These are phyloP conservation scores for Psilocybe cyanescens DNA, from an alignment of 768 basidiomycete species.

Conservation along the genomic window DNA sequence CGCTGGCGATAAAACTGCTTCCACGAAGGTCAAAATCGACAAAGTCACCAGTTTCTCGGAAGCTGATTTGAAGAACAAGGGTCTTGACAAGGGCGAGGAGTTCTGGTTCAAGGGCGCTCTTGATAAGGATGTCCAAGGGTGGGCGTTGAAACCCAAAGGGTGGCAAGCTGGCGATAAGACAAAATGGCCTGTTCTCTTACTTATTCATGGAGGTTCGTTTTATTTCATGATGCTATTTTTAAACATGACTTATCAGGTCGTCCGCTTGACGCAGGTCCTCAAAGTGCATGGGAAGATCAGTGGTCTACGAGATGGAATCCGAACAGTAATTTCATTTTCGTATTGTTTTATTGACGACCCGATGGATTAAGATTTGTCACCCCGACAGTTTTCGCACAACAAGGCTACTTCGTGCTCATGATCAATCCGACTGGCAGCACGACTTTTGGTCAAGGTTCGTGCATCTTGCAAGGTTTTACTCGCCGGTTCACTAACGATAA, in stretches of 20 bases:
- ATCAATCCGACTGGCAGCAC: slow-evolving; percentile 97
- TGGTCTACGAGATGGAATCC: slow-evolving; percentile 96
- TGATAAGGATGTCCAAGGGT: slow-evolving; percentile 80
- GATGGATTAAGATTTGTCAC: background rate
- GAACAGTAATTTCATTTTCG: slow-evolving; percentile 50
- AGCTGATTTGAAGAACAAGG: slow-evolving; percentile 56
- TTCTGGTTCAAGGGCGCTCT: slow-evolving; percentile 91
- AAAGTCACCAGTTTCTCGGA: slow-evolving; percentile 72
- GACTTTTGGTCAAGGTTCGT: slow-evolving; percentile 82
- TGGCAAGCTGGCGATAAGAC: slow-evolving; percentile 66
- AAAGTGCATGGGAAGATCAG: slow-evolving; percentile 86
- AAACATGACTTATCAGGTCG: background rate
- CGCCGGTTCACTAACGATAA: background rate
- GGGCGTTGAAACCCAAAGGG: slow-evolving; percentile 80
- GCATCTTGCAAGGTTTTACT: background rate
- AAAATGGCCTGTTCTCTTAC: slow-evolving; percentile 79
- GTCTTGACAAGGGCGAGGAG: slow-evolving; percentile 68
- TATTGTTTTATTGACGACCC: background rate
- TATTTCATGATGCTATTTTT: background rate
- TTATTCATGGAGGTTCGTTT: slow-evolving; percentile 76
- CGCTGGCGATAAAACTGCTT: slow-evolving; percentile 28
- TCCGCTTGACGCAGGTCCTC: slow-evolving; percentile 50
- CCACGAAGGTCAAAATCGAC: slow-evolving; percentile 40
- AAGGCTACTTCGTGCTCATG: slow-evolving; percentile 86
- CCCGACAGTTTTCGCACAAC: slow-evolving; percentile 71